Evolutionary conservation across 225 moss, liverwort and hornwort genomes (phyloP), one percentile per base, ranked within the genome.

Genomic region (Physcomitrium patens): DNA sequence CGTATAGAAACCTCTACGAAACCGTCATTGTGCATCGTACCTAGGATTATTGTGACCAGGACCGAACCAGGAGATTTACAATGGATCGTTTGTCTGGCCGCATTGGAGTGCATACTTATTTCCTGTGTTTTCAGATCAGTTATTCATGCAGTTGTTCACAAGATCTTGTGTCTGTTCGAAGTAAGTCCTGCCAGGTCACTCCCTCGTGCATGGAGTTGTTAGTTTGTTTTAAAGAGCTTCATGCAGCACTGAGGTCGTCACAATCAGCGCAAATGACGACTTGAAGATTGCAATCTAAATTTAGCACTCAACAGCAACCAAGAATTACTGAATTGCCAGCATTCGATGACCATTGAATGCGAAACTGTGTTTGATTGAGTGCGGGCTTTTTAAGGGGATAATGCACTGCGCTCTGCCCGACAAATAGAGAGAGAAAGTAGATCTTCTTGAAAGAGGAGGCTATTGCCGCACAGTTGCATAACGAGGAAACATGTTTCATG

Each of bases 51-150:
- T 22, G 48, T 64, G 49, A 49, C 57, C 26, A 62, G 24, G 53
- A 50, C 63, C 62, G 41, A 64, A 48, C 57, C 26, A 37, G 31
- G 5, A 37, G 24, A 69, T 74, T 46, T 68, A 73, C n/a, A 48
- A 5, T 46, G 4, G n/a, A 13, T 27, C 42, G 22, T 19, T 58
- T 37, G 1, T 3, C 55, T 8, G 69, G 57, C 23, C 53, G 37
- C 54, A 46, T 12, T 12, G 8, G 47, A 50, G 31, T 37, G 31
- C 31, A 37, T 37, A 37, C 41, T 10, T n/a, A 49, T 42, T 24
- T 56, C 15, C 47, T 61, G 1, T 69, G 16, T 19, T 8, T 23
- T 6, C 31, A 46, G 48, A 74, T 74, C 63, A 37, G 18, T 26
- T 74, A 17, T 20, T 69, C 10, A 41, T 26, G 1, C 12, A 52